Base-by-base conservation (phyloP, 208 protist species). In the Trypanosoma brucei region DNA sequence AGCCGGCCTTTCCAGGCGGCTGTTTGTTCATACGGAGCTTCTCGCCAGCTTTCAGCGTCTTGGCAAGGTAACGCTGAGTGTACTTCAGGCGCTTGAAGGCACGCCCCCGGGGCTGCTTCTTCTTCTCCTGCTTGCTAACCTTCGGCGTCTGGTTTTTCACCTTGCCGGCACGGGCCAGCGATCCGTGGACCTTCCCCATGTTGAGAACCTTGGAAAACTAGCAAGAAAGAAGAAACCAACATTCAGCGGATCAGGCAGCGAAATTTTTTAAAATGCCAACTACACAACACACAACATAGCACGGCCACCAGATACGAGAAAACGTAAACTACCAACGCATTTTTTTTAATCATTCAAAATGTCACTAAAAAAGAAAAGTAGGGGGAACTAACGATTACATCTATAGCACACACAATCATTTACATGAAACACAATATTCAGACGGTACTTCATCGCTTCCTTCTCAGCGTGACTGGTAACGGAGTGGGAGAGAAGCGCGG, bases 111-210 rank as follows among this genome's bases (percentile, higher is more conserved):
- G 91, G 81, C 72, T 89, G 79, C 87, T 97, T 98, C 65, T 92
- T 84, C 90, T 98, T 98, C 78, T 98, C 96, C 77, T 90, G 68
- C 68, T 97, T 94, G 70, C 78, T 78, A 51, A 98, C 95, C 82
- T 98, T 98, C 71, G 97, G 97, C 70, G 97, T 99, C 88, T 98
- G 96, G 81, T 97, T 97, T 78, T 95, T 94, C 70, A 99, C 97
- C 91, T 99, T 99, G 88, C 97, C 97, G 72, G 97, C 97, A 90
- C 97, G 96, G 68, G 96, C 93, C 62, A 99, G 91, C 66, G 95
- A 97, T 72, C 98, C 97, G 96, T 99, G 98, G 64, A 98, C 96
- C 86, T 99, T 99, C 78, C 97, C 97, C 91, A 96, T 96, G 56
- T 67, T 86, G 58, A 55, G 53, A 58, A 70, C 45, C 63, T 73